Percentiles rank a stretch among this genome's conserved stretches.
These are phyloP conservation scores for Solanum etuberosum DNA, from an alignment of 257 asterid genomes.

Conservation along the genomic window DNA sequence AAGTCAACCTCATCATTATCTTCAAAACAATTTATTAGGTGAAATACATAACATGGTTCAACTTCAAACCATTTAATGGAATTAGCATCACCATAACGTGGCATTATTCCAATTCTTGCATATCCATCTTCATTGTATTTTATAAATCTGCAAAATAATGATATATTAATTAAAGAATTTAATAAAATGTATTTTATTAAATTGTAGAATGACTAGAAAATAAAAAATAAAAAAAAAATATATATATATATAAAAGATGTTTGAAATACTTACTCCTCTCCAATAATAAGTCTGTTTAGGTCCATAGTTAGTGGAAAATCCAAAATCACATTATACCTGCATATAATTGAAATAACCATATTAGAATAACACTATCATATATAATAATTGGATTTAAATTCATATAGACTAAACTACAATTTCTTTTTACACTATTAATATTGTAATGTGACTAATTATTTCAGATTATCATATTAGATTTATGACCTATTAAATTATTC, in stretches of 20 bases:
- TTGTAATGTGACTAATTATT: background rate
- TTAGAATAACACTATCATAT: background rate
- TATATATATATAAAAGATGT: too few relatives aligned
- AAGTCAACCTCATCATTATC: constrained; percentile 28
- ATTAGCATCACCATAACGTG: constrained; percentile 60
- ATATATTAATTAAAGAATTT: background rate
- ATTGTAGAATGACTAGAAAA: background rate
- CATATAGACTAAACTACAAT: background rate
- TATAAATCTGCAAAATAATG: constrained; percentile 23
- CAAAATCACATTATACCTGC: constrained; percentile 50
- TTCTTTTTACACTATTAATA: background rate
- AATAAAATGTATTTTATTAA: background rate
- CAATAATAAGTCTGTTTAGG: constrained; percentile 25
- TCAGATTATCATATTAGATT: background rate
- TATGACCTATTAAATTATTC: background rate
- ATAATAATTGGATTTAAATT: background rate
- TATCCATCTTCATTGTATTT: constrained; percentile 28
- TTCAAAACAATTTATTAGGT: constrained; percentile 62
- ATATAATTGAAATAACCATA: background rate
- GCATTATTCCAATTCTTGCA: constrained; percentile 74
- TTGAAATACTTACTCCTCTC: background rate
- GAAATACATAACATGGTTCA: constrained; percentile 45
- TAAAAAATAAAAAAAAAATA: too few relatives aligned
- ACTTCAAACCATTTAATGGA: constrained; percentile 61
- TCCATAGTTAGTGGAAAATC: constrained; percentile 52